Conservation (phyloP, 1,284 basidiomycete genomes). For the Meripilus lineatus region DNA sequence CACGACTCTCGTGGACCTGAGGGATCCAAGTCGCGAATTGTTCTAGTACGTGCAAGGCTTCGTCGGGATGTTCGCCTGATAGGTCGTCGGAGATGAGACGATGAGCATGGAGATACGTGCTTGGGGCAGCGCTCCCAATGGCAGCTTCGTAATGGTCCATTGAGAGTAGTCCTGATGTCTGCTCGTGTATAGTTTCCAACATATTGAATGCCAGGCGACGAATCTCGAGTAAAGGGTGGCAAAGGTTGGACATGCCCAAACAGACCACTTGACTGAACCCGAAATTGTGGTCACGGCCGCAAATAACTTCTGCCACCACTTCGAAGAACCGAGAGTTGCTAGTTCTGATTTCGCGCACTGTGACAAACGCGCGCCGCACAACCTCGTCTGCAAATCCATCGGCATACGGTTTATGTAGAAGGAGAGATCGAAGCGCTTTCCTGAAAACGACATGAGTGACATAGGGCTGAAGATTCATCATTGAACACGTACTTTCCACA, state of each 20-base stretch:
- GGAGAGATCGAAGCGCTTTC: constrained; percentile 74
- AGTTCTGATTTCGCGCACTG: constrained; percentile 46
- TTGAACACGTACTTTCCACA: constrained; percentile 55
- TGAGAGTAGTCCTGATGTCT: constrained; percentile 53
- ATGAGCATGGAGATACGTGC: constrained; percentile 80
- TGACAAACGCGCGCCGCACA: constrained; percentile 69
- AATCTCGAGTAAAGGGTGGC: constrained; percentile 64
- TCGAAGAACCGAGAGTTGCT: constrained; percentile 73
- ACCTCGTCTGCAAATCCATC: constrained; percentile 64
- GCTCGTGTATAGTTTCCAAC: constrained; percentile 70
- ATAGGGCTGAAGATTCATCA: constrained; percentile 8
- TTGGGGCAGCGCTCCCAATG: constrained; percentile 71
- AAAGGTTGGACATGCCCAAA: constrained; percentile 81
- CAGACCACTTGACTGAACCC: constrained; percentile 77
- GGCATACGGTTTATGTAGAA: constrained; percentile 59
- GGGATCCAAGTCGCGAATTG: constrained; percentile 76
- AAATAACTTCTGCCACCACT: constrained; percentile 72
- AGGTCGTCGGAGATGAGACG: constrained; percentile 74
- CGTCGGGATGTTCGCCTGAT: constrained; percentile 74
- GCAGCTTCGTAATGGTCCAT: constrained; percentile 73
- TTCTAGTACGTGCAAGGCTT: constrained; percentile 65
- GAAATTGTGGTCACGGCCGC: constrained; percentile 57
- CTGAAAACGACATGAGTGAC: constrained; percentile 34
- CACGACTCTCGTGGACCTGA: constrained; percentile 51
- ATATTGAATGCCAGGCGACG: constrained; percentile 79